These are phyloP conservation scores for Hypericum androsaemum DNA, from an alignment of 345 rosid species.

Conservation along the genomic window DNA sequence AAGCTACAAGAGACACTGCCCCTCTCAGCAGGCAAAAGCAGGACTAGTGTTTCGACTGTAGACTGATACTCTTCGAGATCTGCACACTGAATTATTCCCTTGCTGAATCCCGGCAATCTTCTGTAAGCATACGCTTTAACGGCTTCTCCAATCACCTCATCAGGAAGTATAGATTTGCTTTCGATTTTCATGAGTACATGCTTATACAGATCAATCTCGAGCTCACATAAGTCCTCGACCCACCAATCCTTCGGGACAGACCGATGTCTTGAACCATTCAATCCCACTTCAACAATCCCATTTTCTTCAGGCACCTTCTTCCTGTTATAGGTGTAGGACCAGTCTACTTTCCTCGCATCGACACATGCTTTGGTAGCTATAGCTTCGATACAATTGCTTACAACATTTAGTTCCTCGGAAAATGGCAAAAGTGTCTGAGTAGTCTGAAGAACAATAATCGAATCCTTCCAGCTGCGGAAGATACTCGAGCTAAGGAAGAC, in stretches of 20 bases:
- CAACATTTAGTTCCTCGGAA: constrained; percentile 60
- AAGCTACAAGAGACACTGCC: constrained; percentile 67
- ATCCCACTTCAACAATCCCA: constrained; percentile 22
- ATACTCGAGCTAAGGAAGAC: constrained; percentile 69
- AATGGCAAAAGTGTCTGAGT: constrained; percentile 41
- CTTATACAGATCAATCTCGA: constrained; percentile 58
- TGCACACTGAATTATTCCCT: constrained; percentile 42
- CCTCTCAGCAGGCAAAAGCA: constrained; percentile 57
- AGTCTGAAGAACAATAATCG: constrained; percentile 65
- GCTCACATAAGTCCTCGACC: constrained; percentile 85
- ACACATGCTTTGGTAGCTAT: constrained; percentile 56
- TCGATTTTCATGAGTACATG: constrained; percentile 42
- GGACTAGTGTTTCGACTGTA: constrained; percentile 44
- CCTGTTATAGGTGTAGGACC: constrained; percentile 72
- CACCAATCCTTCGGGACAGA: constrained; percentile 81
- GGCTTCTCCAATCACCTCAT: constrained; percentile 75
- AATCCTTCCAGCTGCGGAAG: constrained; percentile 86
- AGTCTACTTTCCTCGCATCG: constrained; percentile 57
- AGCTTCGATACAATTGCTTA: constrained; percentile 52
- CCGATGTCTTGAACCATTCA: constrained; percentile 30
- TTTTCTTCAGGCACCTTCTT: constrained; percentile 61
- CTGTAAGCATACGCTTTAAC: constrained; percentile 73
- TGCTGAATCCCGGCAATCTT: constrained; percentile 57
- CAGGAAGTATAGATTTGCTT: constrained; percentile 31
- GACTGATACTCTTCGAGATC: constrained; percentile 40